Evolutionary conservation across 768 basidiomycete genomes (phyloP), one percentile per base, ranked within the genome.

Genomic region (Naganishia antarctica): DNA sequence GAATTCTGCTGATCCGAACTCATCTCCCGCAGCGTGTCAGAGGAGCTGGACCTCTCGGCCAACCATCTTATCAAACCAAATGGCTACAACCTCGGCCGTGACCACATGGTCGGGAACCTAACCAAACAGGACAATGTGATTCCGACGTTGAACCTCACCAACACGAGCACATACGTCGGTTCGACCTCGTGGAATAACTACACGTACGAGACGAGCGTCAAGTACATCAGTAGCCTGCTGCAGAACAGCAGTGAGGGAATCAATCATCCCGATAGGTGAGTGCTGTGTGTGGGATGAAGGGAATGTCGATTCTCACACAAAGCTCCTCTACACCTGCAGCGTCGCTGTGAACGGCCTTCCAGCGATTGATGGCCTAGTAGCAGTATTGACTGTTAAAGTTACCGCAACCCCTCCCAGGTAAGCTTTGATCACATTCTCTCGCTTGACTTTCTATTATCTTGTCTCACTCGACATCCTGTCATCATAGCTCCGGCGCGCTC

Each of bases 31-130:
- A 70, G 69, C 40, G 68, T 68, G 2, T 71, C 70, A 5, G 61
- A 71, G 8, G 76, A 77, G 58, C 69, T 67, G 68, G 63, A 68
- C 25, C 50, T 69, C 21, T 37, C 63, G 85, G 86, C 80, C 23
- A 70, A 79, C 25, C 89, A 91, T 75, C 85, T 89, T 70, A 89
- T 92, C 73, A 73, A 88, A 21, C 78, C 79, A 7, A 83, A 91
- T 64, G 91, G 90, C 7, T 86, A 93, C 76, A 86, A 92, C 73
- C 80, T 87, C 31, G 91, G 86, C 13, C 86, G 91, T 26, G 91
- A 96, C 73, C 87, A 84, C 81, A 78, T 94, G n/a, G 80, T 93
- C 26, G 89, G 88, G 23, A 91, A 91, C 73, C 86, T 88, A 25
- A 91, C 91, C 23, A 79, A 81, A 25, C 79, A 78, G 66, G 46